Percentiles rank a stretch among this genome's conserved stretches.
Evolutionary conservation across 257 asterid genomes (phyloP).

Genomic region (Verbena officinalis): DNA sequence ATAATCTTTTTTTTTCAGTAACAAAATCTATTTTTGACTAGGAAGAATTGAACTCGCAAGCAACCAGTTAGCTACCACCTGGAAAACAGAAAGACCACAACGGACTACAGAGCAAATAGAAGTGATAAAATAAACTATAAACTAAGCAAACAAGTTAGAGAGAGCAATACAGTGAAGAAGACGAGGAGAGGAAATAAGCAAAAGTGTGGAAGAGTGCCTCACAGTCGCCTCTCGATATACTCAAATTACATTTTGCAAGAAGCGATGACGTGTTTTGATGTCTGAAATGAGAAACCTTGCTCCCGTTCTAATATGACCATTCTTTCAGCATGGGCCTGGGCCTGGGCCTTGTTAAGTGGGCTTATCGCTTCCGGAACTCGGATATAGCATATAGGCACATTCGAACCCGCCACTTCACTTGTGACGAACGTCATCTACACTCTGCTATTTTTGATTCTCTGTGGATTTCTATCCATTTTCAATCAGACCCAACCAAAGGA

Average conservation of each 20-base stretch:
- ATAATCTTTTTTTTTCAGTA: too few relatives aligned
- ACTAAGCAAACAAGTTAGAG: not conserved
- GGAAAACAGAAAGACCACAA: not conserved
- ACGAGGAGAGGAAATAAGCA: too few relatives aligned
- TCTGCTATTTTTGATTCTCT: not conserved
- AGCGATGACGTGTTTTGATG: too few relatives aligned
- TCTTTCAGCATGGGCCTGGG: conserved; percentile 4
- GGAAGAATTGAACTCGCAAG: not conserved
- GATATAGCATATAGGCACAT: too few relatives aligned
- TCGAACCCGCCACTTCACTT: conserved; percentile 10
- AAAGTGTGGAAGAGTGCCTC: too few relatives aligned
- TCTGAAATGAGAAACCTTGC: not conserved
- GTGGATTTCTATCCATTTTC: not conserved
- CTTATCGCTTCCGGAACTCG: not conserved
- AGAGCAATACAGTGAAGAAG: not conserved
- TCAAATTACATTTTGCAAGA: too few relatives aligned
- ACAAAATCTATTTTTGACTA: not conserved
- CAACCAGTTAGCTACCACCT: not conserved
- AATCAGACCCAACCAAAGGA: not conserved
- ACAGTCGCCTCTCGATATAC: not conserved
- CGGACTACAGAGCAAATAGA: not conserved
- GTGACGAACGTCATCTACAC: conserved; percentile 22
- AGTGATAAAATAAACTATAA: too few relatives aligned
- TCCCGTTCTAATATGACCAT: not conserved
- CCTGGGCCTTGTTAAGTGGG: conserved; percentile 1